phyloP scores from a whole-genome alignment of 202 grass and related monocot genomes.

The Setaria viridis region DNA sequence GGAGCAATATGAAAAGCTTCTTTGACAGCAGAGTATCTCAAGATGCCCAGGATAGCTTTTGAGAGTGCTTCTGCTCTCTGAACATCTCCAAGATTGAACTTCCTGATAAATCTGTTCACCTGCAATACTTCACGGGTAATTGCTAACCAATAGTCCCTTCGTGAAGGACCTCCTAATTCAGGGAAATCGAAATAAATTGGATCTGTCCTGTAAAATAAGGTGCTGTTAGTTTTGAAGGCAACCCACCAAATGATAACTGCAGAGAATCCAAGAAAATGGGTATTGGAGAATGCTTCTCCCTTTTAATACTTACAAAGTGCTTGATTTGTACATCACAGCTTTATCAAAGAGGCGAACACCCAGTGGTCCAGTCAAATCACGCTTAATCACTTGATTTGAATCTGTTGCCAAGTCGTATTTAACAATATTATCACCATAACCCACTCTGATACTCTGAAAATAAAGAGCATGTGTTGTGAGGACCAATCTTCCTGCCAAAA shows the following conservation, averaged over 20 bases:
- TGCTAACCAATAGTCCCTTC: slow-evolving; percentile 88
- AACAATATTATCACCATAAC: slow-evolving; percentile 69
- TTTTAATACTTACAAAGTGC: slow-evolving; percentile 73
- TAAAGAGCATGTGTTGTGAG: slow-evolving; percentile 96
- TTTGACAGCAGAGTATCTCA: slow-evolving; percentile 84
- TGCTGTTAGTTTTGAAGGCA: slow-evolving; percentile 28
- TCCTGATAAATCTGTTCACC: slow-evolving; percentile 83
- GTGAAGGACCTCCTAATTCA: slow-evolving; percentile 73
- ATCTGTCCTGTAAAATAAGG: slow-evolving; percentile 70
- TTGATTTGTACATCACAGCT: slow-evolving; percentile 86
- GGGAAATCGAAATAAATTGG: slow-evolving; percentile 88
- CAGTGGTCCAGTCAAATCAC: slow-evolving; percentile 78
- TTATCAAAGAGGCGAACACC: slow-evolving; percentile 95
- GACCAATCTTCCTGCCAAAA: slow-evolving; percentile 81
- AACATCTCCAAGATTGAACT: slow-evolving; percentile 77
- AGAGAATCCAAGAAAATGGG: slow-evolving; percentile 11
- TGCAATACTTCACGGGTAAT: slow-evolving; percentile 84
- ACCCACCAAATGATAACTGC: slow-evolving; percentile 16
- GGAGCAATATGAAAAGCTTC: slow-evolving; percentile 76
- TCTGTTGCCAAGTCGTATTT: slow-evolving; percentile 75
- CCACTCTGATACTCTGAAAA: slow-evolving; percentile 78
- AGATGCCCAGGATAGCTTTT: slow-evolving; percentile 77
- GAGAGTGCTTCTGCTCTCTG: slow-evolving; percentile 77
- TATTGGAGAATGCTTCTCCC: slow-evolving; percentile 27
- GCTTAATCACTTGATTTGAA: slow-evolving; percentile 79